Evolutionary conservation across 305 asterid species (phyloP).

Genomic region (Fraxinus dipetala): DNA sequence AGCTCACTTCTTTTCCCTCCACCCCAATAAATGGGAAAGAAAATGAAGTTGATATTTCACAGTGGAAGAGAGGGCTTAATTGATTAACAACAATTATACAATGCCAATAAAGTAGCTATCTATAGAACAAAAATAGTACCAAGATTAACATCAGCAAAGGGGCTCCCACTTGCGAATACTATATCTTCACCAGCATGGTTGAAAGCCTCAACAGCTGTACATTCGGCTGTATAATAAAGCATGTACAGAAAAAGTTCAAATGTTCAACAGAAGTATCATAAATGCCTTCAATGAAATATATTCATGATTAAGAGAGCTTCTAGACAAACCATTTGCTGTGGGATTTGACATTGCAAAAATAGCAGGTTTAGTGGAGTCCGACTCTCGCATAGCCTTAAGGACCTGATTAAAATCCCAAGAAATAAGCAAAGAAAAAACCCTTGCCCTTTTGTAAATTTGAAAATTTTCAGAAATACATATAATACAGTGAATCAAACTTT

Average conservation of each 20-base stretch:
- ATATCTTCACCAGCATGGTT: conserved; percentile 86
- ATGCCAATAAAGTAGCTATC: neutral
- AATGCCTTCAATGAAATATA: conserved; percentile 6
- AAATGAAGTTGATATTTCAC: conserved; percentile 4
- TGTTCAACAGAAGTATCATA: neutral
- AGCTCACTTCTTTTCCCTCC: conserved; percentile 25
- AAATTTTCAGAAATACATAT: neutral
- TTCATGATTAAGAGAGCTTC: conserved; percentile 10
- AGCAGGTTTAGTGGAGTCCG: conserved; percentile 86
- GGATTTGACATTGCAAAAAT: conserved; percentile 99
- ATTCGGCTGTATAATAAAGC: conserved; percentile 76
- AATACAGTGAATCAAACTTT: neutral
- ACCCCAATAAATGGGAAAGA: conserved; percentile 1
- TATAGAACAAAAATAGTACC: conserved; percentile 45
- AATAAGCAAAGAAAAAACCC: conserved; percentile 23
- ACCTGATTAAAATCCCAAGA: conserved; percentile 54
- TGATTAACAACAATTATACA: conserved; percentile 28
- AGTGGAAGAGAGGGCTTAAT: conserved; percentile 18
- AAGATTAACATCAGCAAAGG: conserved; percentile 82
- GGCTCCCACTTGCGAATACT: conserved; percentile 96
- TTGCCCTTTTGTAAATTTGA: neutral
- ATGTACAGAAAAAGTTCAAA: conserved; percentile 25
- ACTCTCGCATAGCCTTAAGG: conserved; percentile 85
- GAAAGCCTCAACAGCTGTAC: conserved; percentile 88
- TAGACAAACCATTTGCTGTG: conserved; percentile 73